Percentiles rank a stretch among this genome's conserved stretches.
Conservation (phyloP, 345 rosid species). For the Orychophragmus violaceus region DNA sequence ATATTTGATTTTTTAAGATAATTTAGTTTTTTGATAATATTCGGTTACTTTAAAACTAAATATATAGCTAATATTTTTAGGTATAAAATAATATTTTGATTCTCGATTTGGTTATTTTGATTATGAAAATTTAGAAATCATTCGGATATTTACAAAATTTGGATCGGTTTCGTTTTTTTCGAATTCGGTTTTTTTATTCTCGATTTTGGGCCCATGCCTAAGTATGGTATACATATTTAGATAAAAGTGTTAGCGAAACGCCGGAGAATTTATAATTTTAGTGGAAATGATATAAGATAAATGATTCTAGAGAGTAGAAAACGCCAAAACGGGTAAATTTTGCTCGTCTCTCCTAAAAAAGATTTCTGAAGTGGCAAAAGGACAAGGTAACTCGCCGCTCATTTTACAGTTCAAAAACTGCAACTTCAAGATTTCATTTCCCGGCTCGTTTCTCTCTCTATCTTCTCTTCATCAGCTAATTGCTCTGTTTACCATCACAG, state of each 20-base stretch:
- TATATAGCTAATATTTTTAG: too few species aligned
- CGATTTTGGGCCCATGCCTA: too few species aligned
- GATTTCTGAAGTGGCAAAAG: slow-evolving; percentile 6
- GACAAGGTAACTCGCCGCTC: slow-evolving; percentile 15
- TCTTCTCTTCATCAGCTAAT: slow-evolving; percentile 17
- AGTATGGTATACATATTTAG: not conserved
- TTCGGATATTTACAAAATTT: too few species aligned
- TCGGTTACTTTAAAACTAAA: too few species aligned
- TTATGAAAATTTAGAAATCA: too few species aligned
- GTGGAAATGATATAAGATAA: not conserved
- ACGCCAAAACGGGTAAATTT: slow-evolving; percentile 17
- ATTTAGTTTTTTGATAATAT: too few species aligned
- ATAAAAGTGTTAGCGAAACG: not conserved
- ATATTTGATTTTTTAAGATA: too few species aligned
- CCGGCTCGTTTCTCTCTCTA: slow-evolving; percentile 8
- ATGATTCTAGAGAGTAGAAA: slow-evolving; percentile 11
- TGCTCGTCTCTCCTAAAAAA: not conserved
- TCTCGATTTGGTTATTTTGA: too few species aligned
- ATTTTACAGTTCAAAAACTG: slow-evolving; percentile 22
- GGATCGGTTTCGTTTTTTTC: too few species aligned
- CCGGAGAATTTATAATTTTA: not conserved
- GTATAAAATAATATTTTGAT: too few species aligned
- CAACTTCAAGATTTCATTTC: slow-evolving; percentile 17
- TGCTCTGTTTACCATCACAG: slow-evolving; percentile 1
- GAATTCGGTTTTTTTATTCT: too few species aligned